Percentiles rank a stretch among this genome's conserved stretches.
Conservation (phyloP, 2,329 filamentous ascomycete genomes). For the Ceratocystis harringtonii region DNA sequence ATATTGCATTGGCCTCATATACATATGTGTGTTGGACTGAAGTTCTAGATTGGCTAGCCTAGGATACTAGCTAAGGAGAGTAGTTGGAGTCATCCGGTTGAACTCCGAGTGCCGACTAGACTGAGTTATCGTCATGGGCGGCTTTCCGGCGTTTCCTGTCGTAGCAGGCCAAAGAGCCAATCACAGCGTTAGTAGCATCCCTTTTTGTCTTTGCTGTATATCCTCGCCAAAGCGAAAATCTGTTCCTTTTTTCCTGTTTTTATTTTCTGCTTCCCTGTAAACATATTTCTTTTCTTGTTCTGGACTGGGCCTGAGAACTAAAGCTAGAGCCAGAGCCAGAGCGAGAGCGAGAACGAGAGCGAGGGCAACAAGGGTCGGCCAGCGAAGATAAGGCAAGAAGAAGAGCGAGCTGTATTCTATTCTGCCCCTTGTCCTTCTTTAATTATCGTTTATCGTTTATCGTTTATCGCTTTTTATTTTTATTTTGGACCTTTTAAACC, state of each 20-base stretch:
- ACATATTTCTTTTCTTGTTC: background rate
- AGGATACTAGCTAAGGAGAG: background rate
- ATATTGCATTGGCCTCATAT: background rate
- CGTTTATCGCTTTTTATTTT: background rate
- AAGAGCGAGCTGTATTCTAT: background rate
- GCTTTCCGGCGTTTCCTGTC: background rate
- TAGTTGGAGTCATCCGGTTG: background rate
- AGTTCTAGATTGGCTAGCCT: background rate
- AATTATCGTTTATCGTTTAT: background rate
- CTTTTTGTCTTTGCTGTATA: background rate
- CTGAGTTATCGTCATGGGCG: background rate
- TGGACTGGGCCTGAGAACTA: background rate
- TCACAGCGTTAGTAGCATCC: background rate
- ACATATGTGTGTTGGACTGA: background rate
- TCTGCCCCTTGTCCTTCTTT: background rate
- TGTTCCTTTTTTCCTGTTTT: background rate
- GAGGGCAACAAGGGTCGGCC: no score
- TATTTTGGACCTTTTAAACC: background rate
- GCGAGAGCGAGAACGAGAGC: no score
- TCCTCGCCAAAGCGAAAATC: background rate
- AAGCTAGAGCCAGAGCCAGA: no score
- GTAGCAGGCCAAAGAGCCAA: background rate
- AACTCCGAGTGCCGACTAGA: background rate
- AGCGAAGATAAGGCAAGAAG: no score
- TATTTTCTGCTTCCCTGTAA: background rate